phyloP scores from a whole-genome alignment of 2,329 filamentous ascomycete genomes.

The Fusarium sterilihyphosum region DNA sequence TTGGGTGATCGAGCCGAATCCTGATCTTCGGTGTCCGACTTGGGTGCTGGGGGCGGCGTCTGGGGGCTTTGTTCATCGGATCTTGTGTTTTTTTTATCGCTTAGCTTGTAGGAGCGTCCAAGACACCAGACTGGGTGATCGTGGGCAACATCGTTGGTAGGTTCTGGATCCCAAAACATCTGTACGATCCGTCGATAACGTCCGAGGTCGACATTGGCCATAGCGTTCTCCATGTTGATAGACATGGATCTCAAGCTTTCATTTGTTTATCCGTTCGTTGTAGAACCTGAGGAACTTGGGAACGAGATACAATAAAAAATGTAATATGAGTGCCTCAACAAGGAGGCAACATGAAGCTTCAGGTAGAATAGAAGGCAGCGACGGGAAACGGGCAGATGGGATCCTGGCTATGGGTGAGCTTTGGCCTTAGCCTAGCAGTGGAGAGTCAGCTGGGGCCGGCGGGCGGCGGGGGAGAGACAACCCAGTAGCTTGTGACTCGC shows the following conservation, averaged over 20 bases:
- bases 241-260: constrained; percentile 15
- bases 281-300: not conserved
- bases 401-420: constrained; percentile 7
- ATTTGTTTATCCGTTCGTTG: constrained; percentile 3
- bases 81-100: constrained; percentile 25
- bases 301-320: not conserved
- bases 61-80: constrained; percentile 26
- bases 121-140: constrained; percentile 87
- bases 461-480: constrained; percentile 10
- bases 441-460: constrained; percentile 38
- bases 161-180: constrained; percentile 92
- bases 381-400: constrained; percentile 6
- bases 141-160: constrained; percentile 76
- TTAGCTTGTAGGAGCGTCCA: constrained; percentile 62
- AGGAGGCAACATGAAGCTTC: constrained; percentile 22
- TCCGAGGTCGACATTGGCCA: constrained; percentile 75
- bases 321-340: constrained; percentile 1
- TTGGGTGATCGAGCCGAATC: constrained; percentile 31
- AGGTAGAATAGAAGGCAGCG: constrained; percentile 9
- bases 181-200: constrained; percentile 84
- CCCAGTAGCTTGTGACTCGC: constrained; percentile 32
- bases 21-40: constrained; percentile 20
- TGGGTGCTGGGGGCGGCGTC: constrained; percentile 35
- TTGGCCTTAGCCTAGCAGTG: constrained; percentile 4
- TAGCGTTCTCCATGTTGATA: constrained; percentile 48